Percentiles rank a stretch among this genome's conserved stretches.
Evolutionary conservation across 345 rosid species (phyloP).

Genomic region (Lumnitzera littorea): DNA sequence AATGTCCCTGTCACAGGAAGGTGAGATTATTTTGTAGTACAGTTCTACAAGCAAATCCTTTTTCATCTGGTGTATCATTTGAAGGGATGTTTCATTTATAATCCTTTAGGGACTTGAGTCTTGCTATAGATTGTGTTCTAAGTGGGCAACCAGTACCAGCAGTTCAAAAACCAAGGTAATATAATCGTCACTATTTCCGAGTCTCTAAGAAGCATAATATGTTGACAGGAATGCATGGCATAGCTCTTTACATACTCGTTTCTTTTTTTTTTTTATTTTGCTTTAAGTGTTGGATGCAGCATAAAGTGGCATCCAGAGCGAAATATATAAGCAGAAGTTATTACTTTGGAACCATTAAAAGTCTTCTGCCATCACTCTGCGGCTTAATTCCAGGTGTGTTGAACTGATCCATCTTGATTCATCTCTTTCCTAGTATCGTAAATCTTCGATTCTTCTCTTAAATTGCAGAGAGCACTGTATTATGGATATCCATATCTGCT

Average conservation of each 20-base stretch:
- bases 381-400: too few relatives aligned
- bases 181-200: not conserved
- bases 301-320: conserved; percentile 81
- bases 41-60: not conserved
- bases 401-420: too few relatives aligned
- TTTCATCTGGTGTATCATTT: not conserved
- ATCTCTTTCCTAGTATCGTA: too few relatives aligned
- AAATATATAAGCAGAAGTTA: conserved; percentile 11
- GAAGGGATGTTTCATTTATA: conserved; percentile 10
- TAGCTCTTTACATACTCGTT: conserved; percentile 4
- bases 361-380: not conserved
- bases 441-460: too few relatives aligned
- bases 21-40: conserved; percentile 17
- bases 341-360: not conserved
- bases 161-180: conserved; percentile 73
- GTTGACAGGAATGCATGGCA: too few relatives aligned
- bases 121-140: conserved; percentile 64
- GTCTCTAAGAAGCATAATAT: not conserved
- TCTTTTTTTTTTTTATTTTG: conserved; percentile 11
- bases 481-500: too few relatives aligned
- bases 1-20: conserved; percentile 67
- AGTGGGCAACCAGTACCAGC: conserved; percentile 66
- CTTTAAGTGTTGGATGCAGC: conserved; percentile 83
- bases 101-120: conserved; percentile 51
- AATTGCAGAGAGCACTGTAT: too few relatives aligned